These are phyloP conservation scores for Metschnikowia corniflorae DNA, from an alignment of 805 yeast species.

Conservation along the genomic window DNA sequence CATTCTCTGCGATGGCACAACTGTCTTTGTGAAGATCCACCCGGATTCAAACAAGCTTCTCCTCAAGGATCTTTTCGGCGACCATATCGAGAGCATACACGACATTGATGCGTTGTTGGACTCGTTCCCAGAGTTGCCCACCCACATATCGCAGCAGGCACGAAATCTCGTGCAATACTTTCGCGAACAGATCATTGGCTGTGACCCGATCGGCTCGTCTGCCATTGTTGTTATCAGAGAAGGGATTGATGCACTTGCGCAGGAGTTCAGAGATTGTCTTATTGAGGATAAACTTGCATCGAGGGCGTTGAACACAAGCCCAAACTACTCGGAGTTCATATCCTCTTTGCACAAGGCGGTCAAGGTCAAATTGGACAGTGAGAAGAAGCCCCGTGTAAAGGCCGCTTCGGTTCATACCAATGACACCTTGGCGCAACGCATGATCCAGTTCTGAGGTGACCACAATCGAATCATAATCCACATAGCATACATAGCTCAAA, in stretches of 20 bases:
- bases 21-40: constrained; percentile 63
- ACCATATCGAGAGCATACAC: constrained; percentile 39
- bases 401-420: constrained; percentile 14
- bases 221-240: constrained; percentile 62
- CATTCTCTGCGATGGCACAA: constrained; percentile 65
- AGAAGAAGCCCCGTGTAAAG: constrained; percentile 24
- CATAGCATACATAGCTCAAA: neutral
- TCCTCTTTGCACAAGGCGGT: constrained; percentile 64
- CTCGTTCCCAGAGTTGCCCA: constrained; percentile 66
- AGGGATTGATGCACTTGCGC: constrained; percentile 58
- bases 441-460: constrained; percentile 30
- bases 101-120: constrained; percentile 48
- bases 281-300: constrained; percentile 58
- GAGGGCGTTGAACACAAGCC: constrained; percentile 28
- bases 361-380: constrained; percentile 48
- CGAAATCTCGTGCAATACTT: constrained; percentile 59
- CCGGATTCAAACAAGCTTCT: constrained; percentile 63
- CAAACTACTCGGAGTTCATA: constrained; percentile 64
- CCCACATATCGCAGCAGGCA: constrained; percentile 66
- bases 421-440: constrained; percentile 37
- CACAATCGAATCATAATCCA: neutral
- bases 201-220: constrained; percentile 24
- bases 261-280: constrained; percentile 51
- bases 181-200: constrained; percentile 31
- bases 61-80: constrained; percentile 72